phyloP scores from a whole-genome alignment of 768 basidiomycete species.

The Epithele typhae region DNA sequence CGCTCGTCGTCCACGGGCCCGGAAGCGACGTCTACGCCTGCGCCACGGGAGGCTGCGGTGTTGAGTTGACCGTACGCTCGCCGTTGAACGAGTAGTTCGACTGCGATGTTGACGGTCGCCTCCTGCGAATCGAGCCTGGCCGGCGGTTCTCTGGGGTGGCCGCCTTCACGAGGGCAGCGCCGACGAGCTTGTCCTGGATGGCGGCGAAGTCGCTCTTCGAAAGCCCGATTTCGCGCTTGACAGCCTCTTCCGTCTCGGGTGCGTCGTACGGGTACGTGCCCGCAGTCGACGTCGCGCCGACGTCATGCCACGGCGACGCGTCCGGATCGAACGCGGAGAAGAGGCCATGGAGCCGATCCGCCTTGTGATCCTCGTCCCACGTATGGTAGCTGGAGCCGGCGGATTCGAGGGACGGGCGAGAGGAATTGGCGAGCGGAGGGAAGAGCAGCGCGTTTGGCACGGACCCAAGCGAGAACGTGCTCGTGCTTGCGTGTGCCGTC shows the following conservation, averaged over 20 bases:
- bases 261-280: slow-evolving; percentile 51
- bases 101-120: slow-evolving; percentile 81
- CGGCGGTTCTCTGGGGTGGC: slow-evolving; percentile 55
- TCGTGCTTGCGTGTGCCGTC: slow-evolving; percentile 10
- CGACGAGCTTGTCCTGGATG: slow-evolving; percentile 76
- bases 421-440: slow-evolving; percentile 68
- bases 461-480: slow-evolving; percentile 28
- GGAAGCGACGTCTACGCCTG: slow-evolving; percentile 24
- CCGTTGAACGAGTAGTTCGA: slow-evolving; percentile 63
- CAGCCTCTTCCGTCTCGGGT: slow-evolving; percentile 65
- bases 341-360: slow-evolving; percentile 48
- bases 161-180: slow-evolving; percentile 53
- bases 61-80: slow-evolving; percentile 61
- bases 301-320: slow-evolving; percentile 65
- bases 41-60: slow-evolving; percentile 43
- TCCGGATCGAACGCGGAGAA: slow-evolving; percentile 49
- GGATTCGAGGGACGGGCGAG: slow-evolving; percentile 75
- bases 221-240: slow-evolving; percentile 63
- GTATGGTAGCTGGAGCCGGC: slow-evolving; percentile 85
- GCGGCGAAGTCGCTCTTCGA: slow-evolving; percentile 63
- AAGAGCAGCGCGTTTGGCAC: slow-evolving; percentile 45
- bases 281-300: slow-evolving; percentile 45
- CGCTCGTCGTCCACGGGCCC: slow-evolving; percentile 30
- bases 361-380: slow-evolving; percentile 56
- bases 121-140: slow-evolving; percentile 64